These are phyloP conservation scores for Ophiostoma triangulosporum DNA, from an alignment of 2,329 filamentous ascomycete genomes.

Conservation along the genomic window DNA sequence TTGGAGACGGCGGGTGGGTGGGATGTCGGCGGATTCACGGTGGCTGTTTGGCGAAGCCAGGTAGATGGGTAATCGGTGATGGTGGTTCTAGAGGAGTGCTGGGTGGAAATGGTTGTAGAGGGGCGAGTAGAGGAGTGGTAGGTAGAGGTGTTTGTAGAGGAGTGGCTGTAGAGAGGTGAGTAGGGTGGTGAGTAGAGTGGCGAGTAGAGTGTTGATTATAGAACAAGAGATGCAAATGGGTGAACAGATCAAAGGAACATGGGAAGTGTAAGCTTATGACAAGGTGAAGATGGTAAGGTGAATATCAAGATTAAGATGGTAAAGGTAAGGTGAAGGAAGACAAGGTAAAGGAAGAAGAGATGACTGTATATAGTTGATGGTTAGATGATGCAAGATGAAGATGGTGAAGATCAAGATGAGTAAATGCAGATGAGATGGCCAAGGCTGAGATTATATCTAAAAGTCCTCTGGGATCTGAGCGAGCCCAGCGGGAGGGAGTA, in stretches of 20 bases:
- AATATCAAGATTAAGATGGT: neutral
- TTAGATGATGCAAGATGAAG: neutral
- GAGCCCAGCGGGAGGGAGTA: too few relatives aligned
- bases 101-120: neutral
- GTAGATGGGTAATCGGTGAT: neutral
- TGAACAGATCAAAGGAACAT: too few relatives aligned
- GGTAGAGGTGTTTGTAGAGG: too few relatives aligned
- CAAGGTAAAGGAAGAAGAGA: neutral
- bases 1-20: constrained; percentile 11
- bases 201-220: too few relatives aligned
- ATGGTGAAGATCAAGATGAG: neutral
- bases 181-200: too few relatives aligned
- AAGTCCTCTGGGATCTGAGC: too few relatives aligned
- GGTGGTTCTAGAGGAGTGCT: neutral
- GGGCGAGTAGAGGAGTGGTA: neutral
- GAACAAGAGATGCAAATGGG: too few relatives aligned
- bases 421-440: too few relatives aligned
- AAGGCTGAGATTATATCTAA: too few relatives aligned
- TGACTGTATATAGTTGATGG: too few relatives aligned
- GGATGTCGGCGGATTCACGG: neutral
- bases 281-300: neutral
- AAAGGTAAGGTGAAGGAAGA: neutral
- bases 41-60: neutral
- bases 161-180: too few relatives aligned
- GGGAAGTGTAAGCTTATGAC: too few relatives aligned